These are phyloP conservation scores for Phyllosticta ampelicida DNA, from an alignment of 2,329 filamentous ascomycete genomes.

Conservation along the genomic window DNA sequence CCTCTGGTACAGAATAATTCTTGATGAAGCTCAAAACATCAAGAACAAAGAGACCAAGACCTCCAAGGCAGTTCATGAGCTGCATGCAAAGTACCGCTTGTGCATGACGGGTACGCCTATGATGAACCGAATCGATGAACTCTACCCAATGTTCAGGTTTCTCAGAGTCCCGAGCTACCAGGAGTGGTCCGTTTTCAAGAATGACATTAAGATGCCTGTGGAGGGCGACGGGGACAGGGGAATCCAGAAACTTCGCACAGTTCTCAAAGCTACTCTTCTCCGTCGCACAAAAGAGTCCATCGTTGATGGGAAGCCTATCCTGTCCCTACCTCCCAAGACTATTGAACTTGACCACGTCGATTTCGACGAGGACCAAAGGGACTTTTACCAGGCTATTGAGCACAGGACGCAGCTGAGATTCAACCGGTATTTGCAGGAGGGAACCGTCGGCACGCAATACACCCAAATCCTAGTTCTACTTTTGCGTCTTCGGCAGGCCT, in stretches of 20 bases:
- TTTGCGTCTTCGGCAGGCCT: constrained; percentile 68
- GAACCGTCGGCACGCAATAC: constrained; percentile 62
- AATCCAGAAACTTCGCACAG: constrained; percentile 60
- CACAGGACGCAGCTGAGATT: constrained; percentile 56
- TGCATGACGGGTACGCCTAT: constrained; percentile 75
- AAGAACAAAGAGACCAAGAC: constrained; percentile 60
- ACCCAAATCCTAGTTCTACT: constrained; percentile 70
- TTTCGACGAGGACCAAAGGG: constrained; percentile 55
- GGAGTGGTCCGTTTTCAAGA: constrained; percentile 50
- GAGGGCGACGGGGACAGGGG: constrained; percentile 27
- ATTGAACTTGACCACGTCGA: constrained; percentile 51
- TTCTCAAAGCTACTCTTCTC: constrained; percentile 72
- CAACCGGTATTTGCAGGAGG: constrained; percentile 63
- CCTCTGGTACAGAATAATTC: constrained; percentile 58
- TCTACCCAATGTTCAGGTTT: constrained; percentile 69
- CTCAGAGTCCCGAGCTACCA: constrained; percentile 67
- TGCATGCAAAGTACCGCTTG: constrained; percentile 55
- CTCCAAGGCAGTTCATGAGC: constrained; percentile 47
- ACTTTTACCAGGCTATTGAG: constrained; percentile 58
- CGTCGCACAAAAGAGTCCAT: constrained; percentile 70
- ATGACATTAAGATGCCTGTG: constrained; percentile 33
- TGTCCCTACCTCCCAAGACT: constrained; percentile 55
- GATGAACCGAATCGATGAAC: constrained; percentile 75
- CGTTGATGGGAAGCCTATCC: constrained; percentile 69
- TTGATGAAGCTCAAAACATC: constrained; percentile 73